Percentiles rank a stretch among this genome's conserved stretches.
Conservation (phyloP, 1,284 basidiomycete species). For the Malassezia arunalokei region DNA sequence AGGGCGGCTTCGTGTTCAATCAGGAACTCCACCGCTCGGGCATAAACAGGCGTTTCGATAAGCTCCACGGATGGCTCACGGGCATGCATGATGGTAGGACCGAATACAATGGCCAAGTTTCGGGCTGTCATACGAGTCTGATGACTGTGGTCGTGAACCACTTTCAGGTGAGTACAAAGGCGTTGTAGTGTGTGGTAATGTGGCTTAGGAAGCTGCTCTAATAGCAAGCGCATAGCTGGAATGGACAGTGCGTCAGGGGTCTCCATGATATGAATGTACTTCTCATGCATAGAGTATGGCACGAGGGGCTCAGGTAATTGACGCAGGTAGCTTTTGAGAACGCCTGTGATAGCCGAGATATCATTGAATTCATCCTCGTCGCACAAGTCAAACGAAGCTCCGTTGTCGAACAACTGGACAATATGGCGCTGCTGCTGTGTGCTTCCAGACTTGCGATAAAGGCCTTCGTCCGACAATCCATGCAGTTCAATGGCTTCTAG, state of each 20-base stretch:
- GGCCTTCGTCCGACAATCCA: constrained; percentile 78
- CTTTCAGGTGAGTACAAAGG: constrained; percentile 74
- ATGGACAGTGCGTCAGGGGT: constrained; percentile 10
- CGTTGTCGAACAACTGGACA: constrained; percentile 84
- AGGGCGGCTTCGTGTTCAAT: constrained; percentile 6
- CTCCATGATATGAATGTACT: constrained; percentile 54
- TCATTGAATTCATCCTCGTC: constrained; percentile 88
- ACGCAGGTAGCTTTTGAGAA: constrained; percentile 92
- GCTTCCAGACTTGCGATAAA: constrained; percentile 94
- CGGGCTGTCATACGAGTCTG: constrained; percentile 85
- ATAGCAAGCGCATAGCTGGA: constrained; percentile 52
- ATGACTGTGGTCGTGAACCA: constrained; percentile 46
- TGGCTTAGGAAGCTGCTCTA: constrained; percentile 66
- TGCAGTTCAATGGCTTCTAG: constrained; percentile 45
- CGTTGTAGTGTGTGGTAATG: constrained; percentile 73
- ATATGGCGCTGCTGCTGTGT: constrained; percentile 82
- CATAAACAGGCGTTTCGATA: constrained; percentile 6
- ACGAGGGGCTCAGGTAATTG: constrained; percentile 76
- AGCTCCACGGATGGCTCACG: constrained; percentile 8
- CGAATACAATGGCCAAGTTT: constrained; percentile 98
- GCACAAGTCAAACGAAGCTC: constrained; percentile 75
- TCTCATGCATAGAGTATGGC: constrained; percentile 80
- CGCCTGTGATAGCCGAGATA: constrained; percentile 88
- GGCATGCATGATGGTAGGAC: constrained; percentile 49
- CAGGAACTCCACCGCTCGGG: constrained; percentile 3